Evolutionary conservation across 495 filamentous ascomycete genomes (phyloP).

Genomic region (Xylaria castorea): DNA sequence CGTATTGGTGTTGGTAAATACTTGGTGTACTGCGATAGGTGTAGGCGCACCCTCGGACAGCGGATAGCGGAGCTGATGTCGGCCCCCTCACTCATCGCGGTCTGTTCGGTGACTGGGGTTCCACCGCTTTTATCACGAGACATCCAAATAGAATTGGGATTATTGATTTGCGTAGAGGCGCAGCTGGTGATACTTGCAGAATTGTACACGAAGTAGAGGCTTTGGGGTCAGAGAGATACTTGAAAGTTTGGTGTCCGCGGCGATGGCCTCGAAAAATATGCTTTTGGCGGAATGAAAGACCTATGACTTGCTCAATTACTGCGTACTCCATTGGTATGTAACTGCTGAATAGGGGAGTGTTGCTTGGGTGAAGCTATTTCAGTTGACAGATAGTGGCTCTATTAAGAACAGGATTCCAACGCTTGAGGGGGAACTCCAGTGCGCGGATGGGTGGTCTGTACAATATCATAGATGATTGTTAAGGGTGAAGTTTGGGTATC

Average conservation of each 20-base stretch:
- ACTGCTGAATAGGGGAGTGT: neutral
- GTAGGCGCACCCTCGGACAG: neutral
- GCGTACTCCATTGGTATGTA: neutral
- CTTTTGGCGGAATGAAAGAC: neutral
- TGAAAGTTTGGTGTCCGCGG: neutral
- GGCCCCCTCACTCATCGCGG: neutral
- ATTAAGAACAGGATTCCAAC: neutral
- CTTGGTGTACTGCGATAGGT: slow-evolving; percentile 11
- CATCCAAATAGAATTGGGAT: slow-evolving; percentile 6
- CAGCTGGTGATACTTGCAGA: neutral
- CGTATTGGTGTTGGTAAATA: neutral
- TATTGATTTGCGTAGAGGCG: neutral
- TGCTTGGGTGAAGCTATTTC: neutral
- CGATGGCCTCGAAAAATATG: neutral
- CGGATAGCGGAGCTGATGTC: neutral
- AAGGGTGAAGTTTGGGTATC: neutral
- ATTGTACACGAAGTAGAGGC: neutral
- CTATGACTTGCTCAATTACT: neutral
- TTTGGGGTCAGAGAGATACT: no score
- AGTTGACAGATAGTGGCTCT: neutral
- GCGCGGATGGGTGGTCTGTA: neutral
- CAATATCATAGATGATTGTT: neutral
- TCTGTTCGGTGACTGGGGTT: neutral
- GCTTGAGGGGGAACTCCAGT: neutral
- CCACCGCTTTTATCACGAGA: neutral